phyloP scores from a whole-genome alignment of 2,329 filamentous ascomycete genomes.

The Neopestalotiopsis sp. region DNA sequence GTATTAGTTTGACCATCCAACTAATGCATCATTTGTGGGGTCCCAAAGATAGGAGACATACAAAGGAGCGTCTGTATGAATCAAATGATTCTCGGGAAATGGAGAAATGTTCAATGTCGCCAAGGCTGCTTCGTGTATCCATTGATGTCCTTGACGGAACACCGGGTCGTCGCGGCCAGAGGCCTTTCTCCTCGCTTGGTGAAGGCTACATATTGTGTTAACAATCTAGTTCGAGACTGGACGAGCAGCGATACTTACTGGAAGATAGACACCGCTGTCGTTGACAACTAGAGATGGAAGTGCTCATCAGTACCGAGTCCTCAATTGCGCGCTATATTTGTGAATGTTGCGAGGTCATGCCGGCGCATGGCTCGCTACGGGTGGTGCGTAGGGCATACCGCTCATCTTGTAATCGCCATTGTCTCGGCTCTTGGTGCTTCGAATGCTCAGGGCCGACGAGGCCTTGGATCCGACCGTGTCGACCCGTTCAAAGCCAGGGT shows the following conservation, averaged over 20 bases:
- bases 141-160: conserved; percentile 58
- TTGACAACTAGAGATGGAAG: conserved; percentile 74
- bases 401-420: conserved; percentile 81
- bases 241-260: conserved; percentile 61
- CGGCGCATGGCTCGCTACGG: conserved; percentile 1
- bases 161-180: conserved; percentile 67
- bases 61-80: conserved; percentile 94
- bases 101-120: conserved; percentile 89
- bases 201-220: conserved; percentile 67
- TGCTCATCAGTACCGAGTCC: conserved; percentile 21
- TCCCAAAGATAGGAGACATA: conserved; percentile 50
- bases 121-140: conserved; percentile 63
- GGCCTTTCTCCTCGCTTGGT: conserved; percentile 80
- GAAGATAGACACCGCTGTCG: conserved; percentile 92
- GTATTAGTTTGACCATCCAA: conserved; percentile 10
- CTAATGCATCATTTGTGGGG: conserved; percentile 2
- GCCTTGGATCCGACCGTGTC: conserved; percentile 67
- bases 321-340: conserved; percentile 15
- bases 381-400: conserved; percentile 56
- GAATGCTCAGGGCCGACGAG: conserved; percentile 66
- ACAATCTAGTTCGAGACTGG: background rate
- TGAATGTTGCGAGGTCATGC: background rate
- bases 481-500: conserved; percentile 63
- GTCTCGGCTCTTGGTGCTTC: conserved; percentile 64
- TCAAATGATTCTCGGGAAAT: conserved; percentile 98